Evolutionary conservation across 192 early-diverging fungal species (phyloP), one percentile per base, ranked within the genome.

Genomic region (Funneliformis geosporum): DNA sequence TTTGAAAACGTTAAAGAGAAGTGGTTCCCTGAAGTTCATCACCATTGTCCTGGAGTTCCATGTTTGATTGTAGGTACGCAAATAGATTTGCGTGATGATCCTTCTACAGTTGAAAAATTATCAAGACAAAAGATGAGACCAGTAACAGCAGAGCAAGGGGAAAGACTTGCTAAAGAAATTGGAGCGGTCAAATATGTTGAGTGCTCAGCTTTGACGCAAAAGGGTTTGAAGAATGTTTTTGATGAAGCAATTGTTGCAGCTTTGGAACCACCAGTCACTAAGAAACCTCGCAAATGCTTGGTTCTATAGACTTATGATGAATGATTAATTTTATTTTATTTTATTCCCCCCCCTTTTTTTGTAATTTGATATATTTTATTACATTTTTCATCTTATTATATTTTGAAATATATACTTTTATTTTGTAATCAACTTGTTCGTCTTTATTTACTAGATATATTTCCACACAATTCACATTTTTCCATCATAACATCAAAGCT

Each of bases 241-340:
- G 94, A 99, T 83, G 96, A 99, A 86, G 96, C 96, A 18, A 98
- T 99, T 82, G 95, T 97, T 21, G 97, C 96, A 27, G 97, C 96
- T 25, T 84, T 99, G 66, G 95, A 96, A 82, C 96, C 96, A 23
- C 96, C 96, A 28, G 88, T 89, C 11, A 55, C 50, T n/a, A 55
- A 55, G 18, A 55, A 55, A 55, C 50, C 50, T 55, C 50, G 50
- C 50, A 55, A 55, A n/a, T 55, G 50, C 21, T 55, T 55, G 21
- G 50, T 55, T 14, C 50, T 55, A 16, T 55, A 55, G 50, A 55
- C 50, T 55, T 55, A 55, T 33, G 14, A 55, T 55, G 50, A 55
- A 55, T 55, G 18, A 55, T 55, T 55, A 55, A 55, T 55, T 55
- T 55, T 55, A 55, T 55, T 55, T 33, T 33, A 33, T 33, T 33